These are phyloP conservation scores for Chenopodium formosanum DNA, from an alignment of 148 eudicot species.

Conservation along the genomic window DNA sequence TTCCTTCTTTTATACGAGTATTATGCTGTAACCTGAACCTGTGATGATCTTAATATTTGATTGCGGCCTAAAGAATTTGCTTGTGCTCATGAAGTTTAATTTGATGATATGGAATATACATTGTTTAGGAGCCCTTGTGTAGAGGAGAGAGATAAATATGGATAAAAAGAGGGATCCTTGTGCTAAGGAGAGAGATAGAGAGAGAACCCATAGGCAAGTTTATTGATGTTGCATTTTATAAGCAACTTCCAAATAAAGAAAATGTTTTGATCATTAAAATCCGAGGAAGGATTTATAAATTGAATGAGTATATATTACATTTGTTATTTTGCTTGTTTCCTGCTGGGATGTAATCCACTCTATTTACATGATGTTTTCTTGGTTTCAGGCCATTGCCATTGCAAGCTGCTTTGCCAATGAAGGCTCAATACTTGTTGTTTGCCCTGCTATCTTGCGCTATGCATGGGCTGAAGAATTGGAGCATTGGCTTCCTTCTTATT, in stretches of 20 bases:
- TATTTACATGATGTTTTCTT: neutral
- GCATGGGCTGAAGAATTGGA: slow-evolving; percentile 98
- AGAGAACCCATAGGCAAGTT: too few relatives aligned
- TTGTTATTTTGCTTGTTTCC: neutral
- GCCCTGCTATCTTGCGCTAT: slow-evolving; percentile 96
- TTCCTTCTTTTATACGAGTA: neutral
- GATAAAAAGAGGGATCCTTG: too few relatives aligned
- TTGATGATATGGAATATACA: too few relatives aligned
- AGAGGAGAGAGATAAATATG: too few relatives aligned
- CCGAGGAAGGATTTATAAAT: too few relatives aligned
- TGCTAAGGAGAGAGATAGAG: too few relatives aligned
- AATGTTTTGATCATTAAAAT: too few relatives aligned
- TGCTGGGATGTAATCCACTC: neutral
- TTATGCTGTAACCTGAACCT: neutral
- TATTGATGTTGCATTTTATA: too few relatives aligned
- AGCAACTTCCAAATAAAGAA: too few relatives aligned
- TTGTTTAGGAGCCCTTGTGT: too few relatives aligned
- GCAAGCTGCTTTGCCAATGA: slow-evolving; percentile 77
- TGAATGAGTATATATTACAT: too few relatives aligned
- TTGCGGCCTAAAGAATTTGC: slow-evolving; percentile 3
- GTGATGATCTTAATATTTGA: neutral
- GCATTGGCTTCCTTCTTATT: slow-evolving; percentile 89
- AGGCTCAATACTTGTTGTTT: slow-evolving; percentile 84
- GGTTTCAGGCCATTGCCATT: slow-evolving; percentile 82
- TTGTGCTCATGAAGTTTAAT: neutral